Evolutionary conservation across 257 asterid species (phyloP).

Genomic region (Primulina huaijiensis): DNA sequence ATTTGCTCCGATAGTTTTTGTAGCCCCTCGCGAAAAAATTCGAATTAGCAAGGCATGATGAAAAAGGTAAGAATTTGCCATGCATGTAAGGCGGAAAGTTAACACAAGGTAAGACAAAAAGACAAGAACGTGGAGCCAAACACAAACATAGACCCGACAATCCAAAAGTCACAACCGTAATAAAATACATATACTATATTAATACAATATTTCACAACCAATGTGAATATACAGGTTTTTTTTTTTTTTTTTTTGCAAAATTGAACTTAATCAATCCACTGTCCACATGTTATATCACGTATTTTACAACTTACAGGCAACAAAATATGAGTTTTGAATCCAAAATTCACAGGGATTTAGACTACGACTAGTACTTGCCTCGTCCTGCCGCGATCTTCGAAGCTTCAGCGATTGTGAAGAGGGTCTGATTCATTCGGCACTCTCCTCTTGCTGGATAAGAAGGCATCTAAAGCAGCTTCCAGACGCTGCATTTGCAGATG

Average conservation of each 20-base stretch:
- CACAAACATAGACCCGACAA: constrained; percentile 5
- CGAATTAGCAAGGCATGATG: constrained; percentile 21
- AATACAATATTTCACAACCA: neutral
- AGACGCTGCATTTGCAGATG: too few relatives aligned
- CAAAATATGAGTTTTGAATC: neutral
- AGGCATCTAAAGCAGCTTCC: constrained; percentile 22
- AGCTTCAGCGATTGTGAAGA: constrained; percentile 38
- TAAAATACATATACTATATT: neutral
- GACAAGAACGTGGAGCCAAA: constrained; percentile 31
- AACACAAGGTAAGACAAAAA: constrained; percentile 26
- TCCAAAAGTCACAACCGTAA: neutral
- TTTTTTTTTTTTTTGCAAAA: neutral
- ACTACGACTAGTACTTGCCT: neutral
- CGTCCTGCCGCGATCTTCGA: neutral
- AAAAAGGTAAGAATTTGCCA: neutral
- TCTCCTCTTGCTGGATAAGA: constrained; percentile 33
- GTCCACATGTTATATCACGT: neutral
- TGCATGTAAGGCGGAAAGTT: constrained; percentile 14
- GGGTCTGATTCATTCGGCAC: constrained; percentile 43
- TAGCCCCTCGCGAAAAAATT: constrained; percentile 3
- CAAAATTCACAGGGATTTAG: neutral
- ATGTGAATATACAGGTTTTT: neutral
- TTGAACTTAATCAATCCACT: neutral
- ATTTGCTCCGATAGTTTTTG: neutral
- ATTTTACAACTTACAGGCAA: neutral